phyloP scores from a whole-genome alignment of 148 eudicot genomes.

The Cornus controversa region DNA sequence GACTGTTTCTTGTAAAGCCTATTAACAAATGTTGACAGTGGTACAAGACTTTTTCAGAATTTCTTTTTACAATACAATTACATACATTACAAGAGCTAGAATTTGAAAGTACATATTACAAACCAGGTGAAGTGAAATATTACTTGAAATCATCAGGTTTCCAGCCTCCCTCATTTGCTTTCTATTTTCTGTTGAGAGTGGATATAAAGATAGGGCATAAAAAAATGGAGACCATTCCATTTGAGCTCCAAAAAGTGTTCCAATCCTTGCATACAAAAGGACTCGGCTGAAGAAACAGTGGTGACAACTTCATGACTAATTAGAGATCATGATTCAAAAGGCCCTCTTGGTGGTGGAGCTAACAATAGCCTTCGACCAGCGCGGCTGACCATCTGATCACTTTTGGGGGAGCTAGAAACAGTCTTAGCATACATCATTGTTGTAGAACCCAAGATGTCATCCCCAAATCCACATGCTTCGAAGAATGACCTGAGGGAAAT shows the following conservation, averaged over 20 bases:
- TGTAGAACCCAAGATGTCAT: constrained; percentile 68
- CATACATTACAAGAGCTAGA: too few relatives aligned
- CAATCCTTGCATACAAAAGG: not conserved
- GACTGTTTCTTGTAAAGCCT: not conserved
- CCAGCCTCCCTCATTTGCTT: not conserved
- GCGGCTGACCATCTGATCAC: constrained; percentile 24
- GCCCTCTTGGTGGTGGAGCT: constrained; percentile 44
- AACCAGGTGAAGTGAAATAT: not conserved
- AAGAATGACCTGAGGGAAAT: constrained; percentile 55
- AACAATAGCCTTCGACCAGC: constrained; percentile 58
- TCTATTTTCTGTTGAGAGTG: not conserved
- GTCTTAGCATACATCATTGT: constrained; percentile 71
- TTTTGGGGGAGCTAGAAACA: constrained; percentile 21
- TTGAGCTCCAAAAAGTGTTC: constrained; percentile 8
- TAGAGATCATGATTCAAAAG: constrained; percentile 3
- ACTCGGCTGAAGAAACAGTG: not conserved
- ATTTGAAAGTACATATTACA: not conserved
- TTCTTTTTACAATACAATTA: not conserved
- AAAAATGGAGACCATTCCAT: too few relatives aligned
- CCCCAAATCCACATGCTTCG: constrained; percentile 80
- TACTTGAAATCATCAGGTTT: not conserved
- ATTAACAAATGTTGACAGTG: not conserved
- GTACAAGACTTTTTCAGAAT: not conserved
- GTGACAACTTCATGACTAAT: not conserved
- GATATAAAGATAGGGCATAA: constrained; percentile 3